These are phyloP conservation scores for Candida nonsorbophila DNA, from an alignment of 805 yeast genomes.

Conservation along the genomic window DNA sequence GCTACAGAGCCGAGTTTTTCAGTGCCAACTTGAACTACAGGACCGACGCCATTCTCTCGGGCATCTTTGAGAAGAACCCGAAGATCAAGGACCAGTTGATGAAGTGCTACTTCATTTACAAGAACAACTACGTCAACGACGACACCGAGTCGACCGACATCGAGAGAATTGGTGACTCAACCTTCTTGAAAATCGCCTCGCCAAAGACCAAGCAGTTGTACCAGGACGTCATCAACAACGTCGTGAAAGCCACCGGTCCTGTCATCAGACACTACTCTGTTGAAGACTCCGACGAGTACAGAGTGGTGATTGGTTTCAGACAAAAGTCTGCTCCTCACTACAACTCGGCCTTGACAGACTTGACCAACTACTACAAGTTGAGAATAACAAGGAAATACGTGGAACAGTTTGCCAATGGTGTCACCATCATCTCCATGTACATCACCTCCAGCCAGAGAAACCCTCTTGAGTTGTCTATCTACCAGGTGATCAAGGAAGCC, in stretches of 20 bases:
- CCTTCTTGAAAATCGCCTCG: conserved; percentile 74
- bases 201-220: conserved; percentile 75
- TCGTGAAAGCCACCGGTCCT: conserved; percentile 79
- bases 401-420: conserved; percentile 88
- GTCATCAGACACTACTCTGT: conserved; percentile 83
- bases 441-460: conserved; percentile 56
- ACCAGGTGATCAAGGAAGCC: conserved; percentile 91
- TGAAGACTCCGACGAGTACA: conserved; percentile 74
- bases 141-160: conserved; percentile 45
- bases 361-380: conserved; percentile 85
- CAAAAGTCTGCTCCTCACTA: conserved; percentile 81
- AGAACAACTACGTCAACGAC: conserved; percentile 38
- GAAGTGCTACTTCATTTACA: conserved; percentile 79
- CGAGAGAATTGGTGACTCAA: conserved; percentile 66
- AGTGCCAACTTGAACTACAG: conserved; percentile 54
- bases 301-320: conserved; percentile 84
- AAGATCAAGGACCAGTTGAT: conserved; percentile 44
- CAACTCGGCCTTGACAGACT: conserved; percentile 78
- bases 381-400: conserved; percentile 85
- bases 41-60: conserved; percentile 40
- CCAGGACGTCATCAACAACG: conserved; percentile 63
- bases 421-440: conserved; percentile 82
- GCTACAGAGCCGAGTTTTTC: conserved; percentile 73
- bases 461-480: conserved; percentile 69
- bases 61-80: conserved; percentile 25